Conservation (phyloP, 2,329 filamentous ascomycete species). For the Fusarium ambrosium region DNA sequence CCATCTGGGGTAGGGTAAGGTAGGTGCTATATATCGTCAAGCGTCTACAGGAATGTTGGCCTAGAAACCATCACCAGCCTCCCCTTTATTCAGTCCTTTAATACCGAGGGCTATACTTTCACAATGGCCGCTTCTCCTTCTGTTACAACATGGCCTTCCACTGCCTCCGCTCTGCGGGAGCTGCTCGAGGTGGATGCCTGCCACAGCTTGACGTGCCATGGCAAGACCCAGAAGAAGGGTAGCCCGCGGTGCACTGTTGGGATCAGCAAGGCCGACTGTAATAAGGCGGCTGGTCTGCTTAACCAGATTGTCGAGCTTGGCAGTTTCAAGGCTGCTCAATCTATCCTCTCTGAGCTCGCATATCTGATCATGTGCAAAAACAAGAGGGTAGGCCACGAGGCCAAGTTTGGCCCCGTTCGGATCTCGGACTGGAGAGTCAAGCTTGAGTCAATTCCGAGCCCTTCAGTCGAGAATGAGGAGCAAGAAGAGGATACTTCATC, state of each 20-base stretch:
- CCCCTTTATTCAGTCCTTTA: neutral
- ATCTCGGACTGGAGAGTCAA: slow-evolving; percentile 31
- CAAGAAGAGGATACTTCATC: neutral
- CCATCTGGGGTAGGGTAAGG: neutral
- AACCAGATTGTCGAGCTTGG: slow-evolving; percentile 16
- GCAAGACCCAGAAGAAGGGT: neutral
- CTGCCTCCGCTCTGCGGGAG: slow-evolving; percentile 10
- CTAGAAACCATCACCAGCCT: slow-evolving; percentile 27
- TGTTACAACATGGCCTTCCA: slow-evolving; percentile 22
- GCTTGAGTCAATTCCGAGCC: slow-evolving; percentile 4
- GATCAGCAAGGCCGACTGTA: slow-evolving; percentile 17
- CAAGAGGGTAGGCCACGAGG: neutral
- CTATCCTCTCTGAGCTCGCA: slow-evolving; percentile 29
- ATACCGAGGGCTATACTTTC: neutral
- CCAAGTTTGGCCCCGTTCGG: neutral
- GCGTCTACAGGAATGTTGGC: slow-evolving; percentile 23
- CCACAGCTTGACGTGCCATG: slow-evolving; percentile 25
- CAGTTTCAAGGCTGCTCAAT: slow-evolving; percentile 26
- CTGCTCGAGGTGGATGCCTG: slow-evolving; percentile 21
- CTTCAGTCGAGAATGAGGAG: slow-evolving; percentile 17
- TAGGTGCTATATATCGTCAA: slow-evolving; percentile 35
- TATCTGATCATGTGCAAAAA: slow-evolving; percentile 38
- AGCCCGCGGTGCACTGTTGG: neutral
- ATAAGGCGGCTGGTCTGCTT: slow-evolving; percentile 18
- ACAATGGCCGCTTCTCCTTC: slow-evolving; percentile 19